Evolutionary conservation across 768 basidiomycete genomes (phyloP), one percentile per base, ranked within the genome.

Genomic region (Boletus reticulatus): DNA sequence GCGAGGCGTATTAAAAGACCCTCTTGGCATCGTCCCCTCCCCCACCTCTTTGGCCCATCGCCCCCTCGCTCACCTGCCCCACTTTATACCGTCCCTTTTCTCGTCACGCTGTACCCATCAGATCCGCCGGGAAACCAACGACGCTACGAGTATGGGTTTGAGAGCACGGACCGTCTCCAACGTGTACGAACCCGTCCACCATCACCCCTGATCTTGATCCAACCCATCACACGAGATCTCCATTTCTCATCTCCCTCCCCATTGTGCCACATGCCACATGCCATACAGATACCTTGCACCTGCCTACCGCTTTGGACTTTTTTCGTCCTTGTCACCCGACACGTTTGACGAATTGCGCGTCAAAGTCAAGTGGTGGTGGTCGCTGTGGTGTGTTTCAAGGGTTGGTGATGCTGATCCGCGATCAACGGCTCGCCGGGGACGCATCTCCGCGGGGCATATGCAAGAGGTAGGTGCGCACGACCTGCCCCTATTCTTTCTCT

Each of bases 291-390:
- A 17, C 52, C 55, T 22, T 48, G 34, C 38, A 2, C 52, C 59
- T 11, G 53, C 65, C 19, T 57, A 71, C n/a, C 13, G 31, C 32
- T 61, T 71, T 36, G 59, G 66, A 41, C 19, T 58, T 36, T n/a
- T 52, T 4, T 70, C 64, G 2, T 70, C 68, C 12, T 34, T 32
- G 19, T 70, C 66, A 24, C 61, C 64, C 14, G 63, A 66, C 31
- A 61, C 62, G 31, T 64, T 64, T 41, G 66, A 68, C 36, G 62
- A 67, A 6, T 54, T 48, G 1, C 58, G 53, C 5, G 12, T 38
- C 32, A 67, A 61, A 19, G 9, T 41, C 29, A 65, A 60, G 20
- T 68, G 66, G 64, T 67, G 66, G 60, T 67, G 66, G 60, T 56
- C 43, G 16, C 45, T 46, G 34, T 50, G 46, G 17, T 60, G 60